Evolutionary conservation across 2,329 filamentous ascomycete species (phyloP).

Genomic region (Cytospora leucostoma): DNA sequence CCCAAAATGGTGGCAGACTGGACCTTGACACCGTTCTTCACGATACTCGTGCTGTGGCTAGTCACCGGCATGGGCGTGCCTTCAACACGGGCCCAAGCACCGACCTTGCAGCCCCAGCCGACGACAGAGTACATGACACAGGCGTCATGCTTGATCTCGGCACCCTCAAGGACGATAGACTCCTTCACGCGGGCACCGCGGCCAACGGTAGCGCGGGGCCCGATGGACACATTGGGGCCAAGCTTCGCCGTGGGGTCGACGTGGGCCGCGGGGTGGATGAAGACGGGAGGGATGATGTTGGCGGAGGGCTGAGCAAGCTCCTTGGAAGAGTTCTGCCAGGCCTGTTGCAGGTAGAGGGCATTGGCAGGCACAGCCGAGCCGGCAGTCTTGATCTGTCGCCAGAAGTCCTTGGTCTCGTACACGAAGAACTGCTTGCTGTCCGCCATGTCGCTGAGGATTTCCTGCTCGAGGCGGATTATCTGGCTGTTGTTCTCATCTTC

Average conservation of each 20-base stretch:
- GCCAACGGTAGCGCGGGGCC: conserved; percentile 81
- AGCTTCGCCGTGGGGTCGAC: conserved; percentile 96
- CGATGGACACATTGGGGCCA: conserved; percentile 94
- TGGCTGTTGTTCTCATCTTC: conserved; percentile 77
- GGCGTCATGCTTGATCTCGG: conserved; percentile 94
- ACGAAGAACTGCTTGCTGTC: conserved; percentile 99
- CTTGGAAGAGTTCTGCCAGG: conserved; percentile 76
- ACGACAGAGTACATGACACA: conserved; percentile 96
- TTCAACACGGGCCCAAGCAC: conserved; percentile 97
- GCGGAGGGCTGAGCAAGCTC: conserved; percentile 83
- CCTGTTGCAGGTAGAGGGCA: conserved; percentile 93
- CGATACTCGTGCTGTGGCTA: conserved; percentile 89
- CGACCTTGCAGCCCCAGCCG: conserved; percentile 93
- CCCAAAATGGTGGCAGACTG: conserved; percentile 97
- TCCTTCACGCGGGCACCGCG: conserved; percentile 93
- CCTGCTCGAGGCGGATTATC: conserved; percentile 93
- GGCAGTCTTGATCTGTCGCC: conserved; percentile 99
- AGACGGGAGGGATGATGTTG: conserved; percentile 89
- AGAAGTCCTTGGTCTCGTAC: conserved; percentile 98
- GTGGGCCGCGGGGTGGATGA: conserved; percentile 87
- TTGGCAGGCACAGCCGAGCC: conserved; percentile 96
- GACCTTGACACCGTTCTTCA: conserved; percentile 98
- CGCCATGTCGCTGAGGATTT: conserved; percentile 91
- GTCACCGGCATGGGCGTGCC: conserved; percentile 85
- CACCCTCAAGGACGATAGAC: conserved; percentile 90